phyloP scores from a whole-genome alignment of 2,329 filamentous ascomycete genomes.

The Fusarium nurragi region DNA sequence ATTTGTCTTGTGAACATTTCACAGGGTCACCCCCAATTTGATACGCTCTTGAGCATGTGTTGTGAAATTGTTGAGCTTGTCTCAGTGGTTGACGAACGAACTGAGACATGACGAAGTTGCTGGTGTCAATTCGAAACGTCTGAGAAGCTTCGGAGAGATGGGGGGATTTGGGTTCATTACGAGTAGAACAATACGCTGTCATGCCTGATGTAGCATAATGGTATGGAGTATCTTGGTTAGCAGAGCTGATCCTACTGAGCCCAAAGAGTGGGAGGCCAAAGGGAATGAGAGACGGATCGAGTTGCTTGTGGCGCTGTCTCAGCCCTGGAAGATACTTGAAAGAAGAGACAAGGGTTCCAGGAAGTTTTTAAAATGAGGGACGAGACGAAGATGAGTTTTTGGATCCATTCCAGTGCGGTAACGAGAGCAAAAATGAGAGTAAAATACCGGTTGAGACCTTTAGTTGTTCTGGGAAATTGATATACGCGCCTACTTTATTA shows the following conservation, averaged over 20 bases:
- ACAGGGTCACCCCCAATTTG: neutral
- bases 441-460: neutral
- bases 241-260: no score
- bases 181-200: neutral
- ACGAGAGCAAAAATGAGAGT: neutral
- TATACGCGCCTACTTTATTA: neutral
- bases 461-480: slow-evolving; percentile 5
- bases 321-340: slow-evolving; percentile 8
- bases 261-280: neutral
- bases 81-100: neutral
- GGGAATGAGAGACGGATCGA: slow-evolving; percentile 9
- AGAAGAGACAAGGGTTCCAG: slow-evolving; percentile 4
- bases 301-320: slow-evolving; percentile 31
- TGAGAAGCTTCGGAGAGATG: slow-evolving; percentile 9
- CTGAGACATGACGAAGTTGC: slow-evolving; percentile 16
- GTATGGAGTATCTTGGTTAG: neutral
- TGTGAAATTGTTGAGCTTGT: slow-evolving; percentile 14
- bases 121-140: neutral
- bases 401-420: slow-evolving; percentile 24
- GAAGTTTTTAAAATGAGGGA: neutral
- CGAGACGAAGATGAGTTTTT: neutral
- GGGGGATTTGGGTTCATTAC: neutral
- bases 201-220: neutral
- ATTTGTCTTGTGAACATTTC: neutral
- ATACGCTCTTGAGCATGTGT: neutral